These are phyloP conservation scores for Cystobasidium onofrii DNA, from an alignment of 768 basidiomycete species.

Conservation along the genomic window DNA sequence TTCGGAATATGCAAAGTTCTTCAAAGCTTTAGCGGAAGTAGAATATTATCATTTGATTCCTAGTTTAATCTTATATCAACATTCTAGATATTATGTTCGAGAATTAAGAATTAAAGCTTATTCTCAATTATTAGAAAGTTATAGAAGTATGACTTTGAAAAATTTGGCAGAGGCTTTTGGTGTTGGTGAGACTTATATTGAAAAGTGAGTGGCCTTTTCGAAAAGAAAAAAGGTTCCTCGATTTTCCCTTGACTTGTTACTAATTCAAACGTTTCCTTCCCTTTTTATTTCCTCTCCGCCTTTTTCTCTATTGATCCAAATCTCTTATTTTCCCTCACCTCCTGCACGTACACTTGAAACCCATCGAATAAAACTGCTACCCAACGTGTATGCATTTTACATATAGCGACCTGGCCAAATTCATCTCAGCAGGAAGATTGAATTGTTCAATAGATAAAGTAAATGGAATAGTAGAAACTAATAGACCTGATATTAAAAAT, in stretches of 20 bases:
- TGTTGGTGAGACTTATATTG: constrained; percentile 76
- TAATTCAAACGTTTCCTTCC: too few species aligned
- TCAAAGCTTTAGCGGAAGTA: constrained; percentile 76
- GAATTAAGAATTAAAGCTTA: constrained; percentile 96
- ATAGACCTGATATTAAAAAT: constrained; percentile 64
- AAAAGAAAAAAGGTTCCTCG: too few species aligned
- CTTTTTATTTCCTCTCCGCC: too few species aligned
- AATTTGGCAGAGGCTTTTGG: constrained; percentile 80
- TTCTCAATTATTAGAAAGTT: constrained; percentile 80
- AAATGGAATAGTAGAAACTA: constrained; percentile 86
- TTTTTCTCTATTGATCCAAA: too few species aligned
- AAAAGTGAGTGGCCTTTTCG: constrained; percentile 55
- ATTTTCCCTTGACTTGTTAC: background rate
- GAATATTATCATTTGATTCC: constrained; percentile 82
- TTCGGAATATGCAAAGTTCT: constrained; percentile 90
- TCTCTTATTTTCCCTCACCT: too few species aligned
- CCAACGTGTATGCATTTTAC: too few species aligned
- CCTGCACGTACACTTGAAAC: too few species aligned
- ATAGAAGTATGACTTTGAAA: constrained; percentile 78
- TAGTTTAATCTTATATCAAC: constrained; percentile 73
- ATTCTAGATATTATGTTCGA: constrained; percentile 80
- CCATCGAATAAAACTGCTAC: too few species aligned
- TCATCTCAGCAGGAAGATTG: constrained; percentile 78
- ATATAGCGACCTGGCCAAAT: constrained; percentile 75
- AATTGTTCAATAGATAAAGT: constrained; percentile 90